Conservation (phyloP, 306 rosid genomes). For the Quercus dentata region DNA sequence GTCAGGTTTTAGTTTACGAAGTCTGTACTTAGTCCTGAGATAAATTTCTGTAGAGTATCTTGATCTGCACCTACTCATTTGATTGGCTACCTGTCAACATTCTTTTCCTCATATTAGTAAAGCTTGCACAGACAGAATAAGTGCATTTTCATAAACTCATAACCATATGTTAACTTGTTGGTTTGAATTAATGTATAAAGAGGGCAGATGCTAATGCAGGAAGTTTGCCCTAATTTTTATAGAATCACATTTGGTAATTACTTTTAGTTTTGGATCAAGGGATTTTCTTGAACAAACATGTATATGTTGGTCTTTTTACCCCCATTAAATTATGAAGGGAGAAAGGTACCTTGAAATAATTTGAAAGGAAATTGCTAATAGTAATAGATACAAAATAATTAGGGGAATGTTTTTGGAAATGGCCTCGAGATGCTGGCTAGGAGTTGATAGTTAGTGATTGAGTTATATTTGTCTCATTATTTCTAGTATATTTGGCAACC, state of each 20-base stretch:
- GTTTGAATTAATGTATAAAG: neutral
- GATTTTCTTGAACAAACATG: neutral
- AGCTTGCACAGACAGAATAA: conserved; percentile 3
- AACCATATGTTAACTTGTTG: conserved; percentile 8
- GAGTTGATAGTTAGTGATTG: too few species aligned
- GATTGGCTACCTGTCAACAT: conserved; percentile 1
- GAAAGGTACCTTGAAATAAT: too few species aligned
- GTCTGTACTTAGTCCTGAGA: conserved; percentile 31
- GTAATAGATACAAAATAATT: too few species aligned
- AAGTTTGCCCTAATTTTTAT: neutral
- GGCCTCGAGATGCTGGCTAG: too few species aligned
- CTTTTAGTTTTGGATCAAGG: neutral
- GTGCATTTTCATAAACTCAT: neutral
- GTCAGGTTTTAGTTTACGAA: conserved; percentile 29
- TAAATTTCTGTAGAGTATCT: conserved; percentile 31
- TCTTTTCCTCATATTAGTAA: neutral
- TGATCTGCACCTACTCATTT: conserved; percentile 18
- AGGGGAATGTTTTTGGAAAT: too few species aligned
- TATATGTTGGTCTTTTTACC: neutral
- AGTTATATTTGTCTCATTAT: too few species aligned
- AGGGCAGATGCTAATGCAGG: neutral
- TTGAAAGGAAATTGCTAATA: too few species aligned
- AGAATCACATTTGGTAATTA: neutral
- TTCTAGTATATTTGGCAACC: too few species aligned
- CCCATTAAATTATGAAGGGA: too few species aligned